phyloP scores from a whole-genome alignment of 495 filamentous ascomycete genomes.

The Hypoxylon intermedium region DNA sequence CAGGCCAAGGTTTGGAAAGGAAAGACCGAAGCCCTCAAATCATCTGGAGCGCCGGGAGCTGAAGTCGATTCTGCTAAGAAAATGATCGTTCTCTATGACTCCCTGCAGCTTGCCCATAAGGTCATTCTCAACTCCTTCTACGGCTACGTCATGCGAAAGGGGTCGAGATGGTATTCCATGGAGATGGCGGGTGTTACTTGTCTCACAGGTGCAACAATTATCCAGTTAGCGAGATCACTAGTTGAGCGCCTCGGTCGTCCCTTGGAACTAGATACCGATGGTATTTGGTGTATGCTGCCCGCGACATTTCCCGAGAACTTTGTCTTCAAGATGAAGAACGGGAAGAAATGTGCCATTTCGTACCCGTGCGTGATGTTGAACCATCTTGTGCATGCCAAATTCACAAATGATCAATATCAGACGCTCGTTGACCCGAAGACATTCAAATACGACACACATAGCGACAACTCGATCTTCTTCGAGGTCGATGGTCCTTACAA shows the following conservation, averaged over 20 bases:
- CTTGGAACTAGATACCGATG: conserved; percentile 97
- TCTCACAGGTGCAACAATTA: conserved; percentile 94
- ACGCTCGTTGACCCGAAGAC: conserved; percentile 77
- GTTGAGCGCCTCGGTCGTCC: conserved; percentile 94
- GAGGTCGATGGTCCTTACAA: conserved; percentile 97
- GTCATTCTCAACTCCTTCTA: conserved; percentile 99
- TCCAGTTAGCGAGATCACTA: conserved; percentile 93
- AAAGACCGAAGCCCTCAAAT: conserved; percentile 86
- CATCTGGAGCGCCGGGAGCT: conserved; percentile 72
- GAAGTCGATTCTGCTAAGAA: conserved; percentile 97
- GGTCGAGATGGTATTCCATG: conserved; percentile 98
- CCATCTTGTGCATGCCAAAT: conserved; percentile 91
- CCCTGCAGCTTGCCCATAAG: conserved; percentile 95
- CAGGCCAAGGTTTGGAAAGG: conserved; percentile 98
- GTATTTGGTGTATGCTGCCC: conserved; percentile 99
- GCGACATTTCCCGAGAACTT: conserved; percentile 98
- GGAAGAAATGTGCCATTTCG: conserved; percentile 92
- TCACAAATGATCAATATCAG: conserved; percentile 98
- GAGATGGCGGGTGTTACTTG: conserved; percentile 99
- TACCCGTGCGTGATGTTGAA: conserved; percentile 99
- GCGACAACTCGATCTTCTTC: conserved; percentile 99
- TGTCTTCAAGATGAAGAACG: conserved; percentile 88
- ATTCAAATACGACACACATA: conserved; percentile 91
- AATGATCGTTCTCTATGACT: conserved; percentile 97
- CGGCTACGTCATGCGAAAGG: conserved; percentile 99